Evolutionary conservation across 495 filamentous ascomycete genomes (phyloP).

Genomic region (Elasticomyces elasticus): DNA sequence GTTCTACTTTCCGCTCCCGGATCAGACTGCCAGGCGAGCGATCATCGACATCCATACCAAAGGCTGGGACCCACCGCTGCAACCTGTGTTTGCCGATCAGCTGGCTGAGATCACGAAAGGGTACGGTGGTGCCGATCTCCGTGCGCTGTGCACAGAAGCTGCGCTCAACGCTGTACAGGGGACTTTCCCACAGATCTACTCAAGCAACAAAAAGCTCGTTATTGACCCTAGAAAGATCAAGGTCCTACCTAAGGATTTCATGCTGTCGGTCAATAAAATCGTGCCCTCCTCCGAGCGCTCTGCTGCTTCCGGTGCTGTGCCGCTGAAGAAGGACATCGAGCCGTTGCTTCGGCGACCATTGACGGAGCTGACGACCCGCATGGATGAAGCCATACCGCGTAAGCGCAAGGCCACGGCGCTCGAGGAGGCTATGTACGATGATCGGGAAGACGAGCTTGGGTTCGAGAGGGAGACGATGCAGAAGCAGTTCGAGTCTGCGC

Average conservation of each 20-base stretch:
- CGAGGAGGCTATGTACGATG: conserved; percentile 90
- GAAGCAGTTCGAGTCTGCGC: conserved; percentile 79
- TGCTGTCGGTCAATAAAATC: conserved; percentile 91
- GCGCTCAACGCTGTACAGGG: conserved; percentile 95
- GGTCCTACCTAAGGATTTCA: conserved; percentile 85
- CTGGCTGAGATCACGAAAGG: conserved; percentile 85
- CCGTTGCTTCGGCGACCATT: conserved; percentile 70
- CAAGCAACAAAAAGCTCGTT: conserved; percentile 76
- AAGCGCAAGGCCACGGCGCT: conserved; percentile 76
- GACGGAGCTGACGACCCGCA: conserved; percentile 47
- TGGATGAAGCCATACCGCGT: conserved; percentile 75
- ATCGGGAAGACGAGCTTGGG: conserved; percentile 62
- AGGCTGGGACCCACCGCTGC: conserved; percentile 74
- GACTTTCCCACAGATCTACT: conserved; percentile 92
- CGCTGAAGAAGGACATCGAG: conserved; percentile 66
- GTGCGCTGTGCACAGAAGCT: conserved; percentile 94
- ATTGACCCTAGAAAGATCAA: conserved; percentile 77
- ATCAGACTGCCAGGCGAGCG: conserved; percentile 60
- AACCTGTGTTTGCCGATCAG: conserved; percentile 65
- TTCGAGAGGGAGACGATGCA: conserved; percentile 78
- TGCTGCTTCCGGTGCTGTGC: conserved; percentile 65
- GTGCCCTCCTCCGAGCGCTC: conserved; percentile 88
- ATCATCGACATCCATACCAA: conserved; percentile 95
- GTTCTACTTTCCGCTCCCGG: conserved; percentile 93
- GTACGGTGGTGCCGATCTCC: conserved; percentile 89